Base-by-base conservation (phyloP, 1,139 yeast species). In the Kodamaea fungicola region DNA sequence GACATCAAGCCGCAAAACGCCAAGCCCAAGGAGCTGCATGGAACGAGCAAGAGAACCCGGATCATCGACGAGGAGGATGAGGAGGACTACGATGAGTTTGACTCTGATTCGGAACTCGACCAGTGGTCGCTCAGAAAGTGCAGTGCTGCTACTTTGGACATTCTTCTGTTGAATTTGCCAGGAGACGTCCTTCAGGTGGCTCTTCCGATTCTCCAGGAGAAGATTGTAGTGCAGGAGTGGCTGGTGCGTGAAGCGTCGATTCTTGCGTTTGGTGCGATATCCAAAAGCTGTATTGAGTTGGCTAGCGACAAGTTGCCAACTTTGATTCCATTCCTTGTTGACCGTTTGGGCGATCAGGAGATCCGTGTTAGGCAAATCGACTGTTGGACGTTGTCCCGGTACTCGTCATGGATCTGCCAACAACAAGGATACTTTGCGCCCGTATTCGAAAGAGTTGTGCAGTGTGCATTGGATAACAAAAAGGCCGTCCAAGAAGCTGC, bases 401-500 rank as follows among this genome's bases (percentile, higher is more conserved):
- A 82, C 57, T 76, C 95, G 1, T 54, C 76, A 3, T 90, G 96
- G 96, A 84, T 90, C 12, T 74, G 83, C 37, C 71, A 71, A 13
- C 68, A 66, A 39, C 71, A 65, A 30, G 81, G 81, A 25, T 83
- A 83, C 51, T 83, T 86, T 55, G 69, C 76, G 40, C 94, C 95
- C 3, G 87, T 94, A 0, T 71, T 92, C 46, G 81, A 84, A 51
- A 78, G 95, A 2, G 74, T 90, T 34, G 72, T 92, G 53, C 66
- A 62, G 36, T 83, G 94, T 59, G 80, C 87, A 25, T 66, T 88
- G 48, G 97, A 92, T 59, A 72, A 70, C 40, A 88, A 88, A 64
- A 90, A 90, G 55, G 87, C 85, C 43, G 98, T 92, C 10, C 98
- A 92, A 63, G 95, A 89, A 54, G 84, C 96, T 35, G 97, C 96